These are phyloP conservation scores for Fonsecaea multimorphosa DNA, from an alignment of 2,329 filamentous ascomycete genomes.

Conservation along the genomic window DNA sequence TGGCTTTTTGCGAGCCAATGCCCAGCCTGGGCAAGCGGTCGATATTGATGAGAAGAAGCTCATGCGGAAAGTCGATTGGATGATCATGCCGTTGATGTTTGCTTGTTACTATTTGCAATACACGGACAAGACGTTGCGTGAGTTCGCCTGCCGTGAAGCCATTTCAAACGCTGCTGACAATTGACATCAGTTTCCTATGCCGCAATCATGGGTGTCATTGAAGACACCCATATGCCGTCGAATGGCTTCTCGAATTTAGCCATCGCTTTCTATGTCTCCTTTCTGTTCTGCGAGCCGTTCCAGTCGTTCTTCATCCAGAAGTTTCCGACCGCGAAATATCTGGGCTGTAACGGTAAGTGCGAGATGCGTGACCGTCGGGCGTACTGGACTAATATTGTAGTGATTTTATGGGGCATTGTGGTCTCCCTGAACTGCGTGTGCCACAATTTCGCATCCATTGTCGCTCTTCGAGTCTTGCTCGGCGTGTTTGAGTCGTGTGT, in stretches of 20 bases:
- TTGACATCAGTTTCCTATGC: constrained; percentile 54
- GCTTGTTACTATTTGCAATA: constrained; percentile 59
- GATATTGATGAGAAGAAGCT: constrained; percentile 41
- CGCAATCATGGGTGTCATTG: constrained; percentile 65
- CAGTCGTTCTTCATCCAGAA: constrained; percentile 63
- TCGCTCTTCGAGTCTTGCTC: constrained; percentile 58
- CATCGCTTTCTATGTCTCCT: constrained; percentile 65
- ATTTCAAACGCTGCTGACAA: constrained; percentile 42
- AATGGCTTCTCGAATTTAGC: constrained; percentile 67
- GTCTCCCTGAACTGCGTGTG: constrained; percentile 57
- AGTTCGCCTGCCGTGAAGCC: constrained; percentile 58
- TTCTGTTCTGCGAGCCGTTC: constrained; percentile 63
- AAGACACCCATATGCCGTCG: constrained; percentile 59
- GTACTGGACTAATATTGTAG: constrained; percentile 17
- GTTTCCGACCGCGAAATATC: constrained; percentile 60
- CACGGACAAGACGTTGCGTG: constrained; percentile 61
- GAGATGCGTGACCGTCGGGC: background rate
- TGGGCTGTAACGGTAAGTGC: constrained; percentile 48
- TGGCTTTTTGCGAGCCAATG: constrained; percentile 45
- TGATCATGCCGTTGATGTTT: constrained; percentile 60
- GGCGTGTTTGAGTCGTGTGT: constrained; percentile 63
- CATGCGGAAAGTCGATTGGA: constrained; percentile 47
- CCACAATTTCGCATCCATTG: constrained; percentile 58
- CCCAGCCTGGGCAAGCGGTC: constrained; percentile 41
- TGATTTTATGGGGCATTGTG: constrained; percentile 55